Percentiles rank a stretch among this genome's conserved stretches.
These are phyloP conservation scores for Leishmania guyanensis DNA, from an alignment of 208 protist genomes.

Conservation along the genomic window DNA sequence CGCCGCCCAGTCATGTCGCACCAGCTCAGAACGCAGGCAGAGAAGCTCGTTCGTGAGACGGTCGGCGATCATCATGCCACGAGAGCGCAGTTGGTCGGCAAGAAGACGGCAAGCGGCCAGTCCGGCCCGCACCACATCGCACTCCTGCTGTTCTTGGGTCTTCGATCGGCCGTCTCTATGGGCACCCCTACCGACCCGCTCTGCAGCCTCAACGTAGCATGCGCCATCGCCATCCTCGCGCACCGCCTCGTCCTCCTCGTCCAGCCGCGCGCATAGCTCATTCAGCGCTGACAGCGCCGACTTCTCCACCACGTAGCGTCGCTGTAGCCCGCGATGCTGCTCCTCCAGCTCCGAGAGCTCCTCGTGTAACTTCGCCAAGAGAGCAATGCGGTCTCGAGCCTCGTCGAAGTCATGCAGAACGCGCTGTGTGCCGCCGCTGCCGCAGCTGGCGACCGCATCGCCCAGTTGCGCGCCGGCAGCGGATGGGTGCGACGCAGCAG, in stretches of 20 bases:
- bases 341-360: constrained; percentile 16
- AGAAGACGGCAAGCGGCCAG: constrained; percentile 16
- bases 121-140: neutral
- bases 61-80: constrained; percentile 5
- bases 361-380: constrained; percentile 20
- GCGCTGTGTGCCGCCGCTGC: constrained; percentile 12
- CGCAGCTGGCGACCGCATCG: neutral
- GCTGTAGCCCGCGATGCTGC: constrained; percentile 23
- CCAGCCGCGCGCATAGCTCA: constrained; percentile 2
- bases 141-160: neutral
- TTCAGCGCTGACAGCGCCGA: constrained; percentile 12
- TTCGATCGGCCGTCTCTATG: neutral
- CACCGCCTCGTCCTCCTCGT: constrained; percentile 1
- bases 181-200: neutral
- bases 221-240: neutral
- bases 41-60: constrained; percentile 31
- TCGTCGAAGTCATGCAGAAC: constrained; percentile 22
- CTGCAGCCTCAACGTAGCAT: neutral
- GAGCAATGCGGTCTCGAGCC: constrained; percentile 1
- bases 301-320: constrained; percentile 33
- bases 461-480: neutral
- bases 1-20: constrained; percentile 23
- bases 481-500: neutral
- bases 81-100: constrained; percentile 11
- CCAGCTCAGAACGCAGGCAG: constrained; percentile 20